Evolutionary conservation across 2,329 filamentous ascomycete genomes (phyloP).

Genomic region (Penicillium vulpinum): DNA sequence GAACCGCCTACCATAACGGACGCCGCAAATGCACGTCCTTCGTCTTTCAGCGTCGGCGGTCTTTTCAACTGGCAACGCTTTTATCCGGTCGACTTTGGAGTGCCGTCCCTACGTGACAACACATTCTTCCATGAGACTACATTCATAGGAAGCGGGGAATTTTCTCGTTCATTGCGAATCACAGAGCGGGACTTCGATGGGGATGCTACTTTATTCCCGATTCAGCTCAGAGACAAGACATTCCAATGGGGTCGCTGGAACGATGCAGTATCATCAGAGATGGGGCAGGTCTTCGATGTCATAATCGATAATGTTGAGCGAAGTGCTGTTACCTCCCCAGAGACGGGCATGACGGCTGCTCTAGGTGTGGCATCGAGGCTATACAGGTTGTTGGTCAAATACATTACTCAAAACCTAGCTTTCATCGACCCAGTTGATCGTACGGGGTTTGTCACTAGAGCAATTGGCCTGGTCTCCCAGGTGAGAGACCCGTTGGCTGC

Average conservation of each 20-base stretch:
- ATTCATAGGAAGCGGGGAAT: constrained; percentile 59
- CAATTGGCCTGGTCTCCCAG: constrained; percentile 37
- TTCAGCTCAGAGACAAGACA: constrained; percentile 37
- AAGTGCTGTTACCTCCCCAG: constrained; percentile 1
- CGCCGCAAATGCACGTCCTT: background rate
- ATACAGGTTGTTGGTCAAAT: constrained; percentile 50
- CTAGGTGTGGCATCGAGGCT: constrained; percentile 12
- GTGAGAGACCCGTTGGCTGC: constrained; percentile 38
- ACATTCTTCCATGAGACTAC: constrained; percentile 59
- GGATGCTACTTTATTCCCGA: constrained; percentile 38
- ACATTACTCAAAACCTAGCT: constrained; percentile 50
- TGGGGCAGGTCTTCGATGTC: constrained; percentile 39
- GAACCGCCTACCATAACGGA: constrained; percentile 6
- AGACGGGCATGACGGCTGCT: constrained; percentile 7
- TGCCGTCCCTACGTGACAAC: constrained; percentile 50
- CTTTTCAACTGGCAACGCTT: constrained; percentile 51
- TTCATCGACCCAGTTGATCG: constrained; percentile 59
- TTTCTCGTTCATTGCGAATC: constrained; percentile 48
- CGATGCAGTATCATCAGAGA: constrained; percentile 53
- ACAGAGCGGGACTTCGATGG: constrained; percentile 46
- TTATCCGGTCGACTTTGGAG: constrained; percentile 56
- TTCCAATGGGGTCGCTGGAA: constrained; percentile 57
- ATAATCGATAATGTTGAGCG: constrained; percentile 31
- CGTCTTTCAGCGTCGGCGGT: constrained; percentile 38
- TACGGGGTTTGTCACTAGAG: constrained; percentile 45